Evolutionary conservation across 1,284 basidiomycete genomes (phyloP).

Genomic region (Leccinum pallidistipes): DNA sequence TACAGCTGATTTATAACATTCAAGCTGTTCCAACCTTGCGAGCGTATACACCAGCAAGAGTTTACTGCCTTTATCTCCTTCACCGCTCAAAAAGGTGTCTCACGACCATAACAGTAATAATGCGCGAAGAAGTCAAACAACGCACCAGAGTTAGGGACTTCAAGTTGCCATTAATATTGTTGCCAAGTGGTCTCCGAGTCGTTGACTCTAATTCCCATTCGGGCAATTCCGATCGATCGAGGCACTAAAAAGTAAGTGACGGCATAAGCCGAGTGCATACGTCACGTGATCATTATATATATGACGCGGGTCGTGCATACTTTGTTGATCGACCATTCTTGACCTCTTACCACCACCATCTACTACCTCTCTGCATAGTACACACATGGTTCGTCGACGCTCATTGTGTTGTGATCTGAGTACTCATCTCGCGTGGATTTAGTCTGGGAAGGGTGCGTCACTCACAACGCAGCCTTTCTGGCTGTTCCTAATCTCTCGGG

Average conservation of each 20-base stretch:
- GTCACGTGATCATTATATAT: conserved; percentile 47
- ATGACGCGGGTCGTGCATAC: conserved; percentile 29
- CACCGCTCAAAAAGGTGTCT: not conserved
- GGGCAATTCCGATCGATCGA: not conserved
- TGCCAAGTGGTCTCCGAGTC: no score
- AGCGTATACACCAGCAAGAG: no score
- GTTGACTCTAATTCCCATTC: not conserved
- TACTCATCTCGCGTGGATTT: conserved; percentile 8
- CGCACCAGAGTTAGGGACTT: not conserved
- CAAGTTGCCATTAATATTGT: no score
- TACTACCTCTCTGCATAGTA: conserved; percentile 28
- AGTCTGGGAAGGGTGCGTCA: conserved; percentile 52
- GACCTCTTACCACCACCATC: conserved; percentile 44
- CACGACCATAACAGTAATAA: not conserved
- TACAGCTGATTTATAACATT: not conserved
- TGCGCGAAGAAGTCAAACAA: not conserved
- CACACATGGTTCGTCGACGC: conserved; percentile 39
- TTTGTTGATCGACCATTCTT: conserved; percentile 47
- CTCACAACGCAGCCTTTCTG: conserved; percentile 5
- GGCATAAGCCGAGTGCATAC: conserved; percentile 8
- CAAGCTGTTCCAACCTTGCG: not conserved
- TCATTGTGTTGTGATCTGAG: conserved; percentile 1
- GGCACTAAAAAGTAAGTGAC: not conserved
- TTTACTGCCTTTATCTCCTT: not conserved
- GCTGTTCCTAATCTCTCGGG: conserved; percentile 7